Percentiles rank a stretch among this genome's conserved stretches.
phyloP scores from a whole-genome alignment of 768 basidiomycete genomes.

The Pholiota microspora region DNA sequence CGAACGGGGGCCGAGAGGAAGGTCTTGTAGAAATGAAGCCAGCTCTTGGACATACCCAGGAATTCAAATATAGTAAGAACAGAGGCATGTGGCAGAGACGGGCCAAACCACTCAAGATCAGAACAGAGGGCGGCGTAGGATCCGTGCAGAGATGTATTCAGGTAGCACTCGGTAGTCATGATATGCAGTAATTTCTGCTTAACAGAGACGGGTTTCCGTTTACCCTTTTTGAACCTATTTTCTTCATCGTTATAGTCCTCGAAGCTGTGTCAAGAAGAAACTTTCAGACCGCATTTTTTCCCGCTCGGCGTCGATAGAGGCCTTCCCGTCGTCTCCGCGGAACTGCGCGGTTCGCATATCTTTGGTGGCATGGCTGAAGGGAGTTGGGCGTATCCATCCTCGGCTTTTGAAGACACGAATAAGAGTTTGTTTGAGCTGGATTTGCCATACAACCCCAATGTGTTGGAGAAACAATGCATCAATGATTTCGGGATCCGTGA shows the following conservation, averaged over 20 bases:
- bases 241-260: no score
- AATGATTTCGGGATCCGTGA: slow-evolving; percentile 46
- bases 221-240: slow-evolving; percentile 7
- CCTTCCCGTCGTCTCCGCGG: slow-evolving; percentile 4
- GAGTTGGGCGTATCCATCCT: slow-evolving; percentile 31
- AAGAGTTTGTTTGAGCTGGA: slow-evolving; percentile 32
- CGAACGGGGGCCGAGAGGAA: slow-evolving; percentile 32
- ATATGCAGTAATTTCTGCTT: slow-evolving; percentile 40
- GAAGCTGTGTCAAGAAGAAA: slow-evolving; percentile 37
- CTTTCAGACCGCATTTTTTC: slow-evolving; percentile 20
- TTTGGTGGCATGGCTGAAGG: slow-evolving; percentile 13
- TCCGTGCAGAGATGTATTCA: slow-evolving; percentile 34
- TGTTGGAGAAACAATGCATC: slow-evolving; percentile 44
- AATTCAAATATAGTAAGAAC: slow-evolving; percentile 38
- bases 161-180: slow-evolving; percentile 37
- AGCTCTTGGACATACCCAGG: slow-evolving; percentile 35
- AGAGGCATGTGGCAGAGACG: slow-evolving; percentile 38
- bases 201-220: slow-evolving; percentile 20
- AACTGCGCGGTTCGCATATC: slow-evolving; percentile 22
- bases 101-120: slow-evolving; percentile 43
- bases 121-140: slow-evolving; percentile 36
- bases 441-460: slow-evolving; percentile 42
- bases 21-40: slow-evolving; percentile 32
- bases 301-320: slow-evolving; percentile 27
- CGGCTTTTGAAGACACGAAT: slow-evolving; percentile 29